phyloP scores from a whole-genome alignment of 805 yeast species.

The Priceomyces fermenticarens region DNA sequence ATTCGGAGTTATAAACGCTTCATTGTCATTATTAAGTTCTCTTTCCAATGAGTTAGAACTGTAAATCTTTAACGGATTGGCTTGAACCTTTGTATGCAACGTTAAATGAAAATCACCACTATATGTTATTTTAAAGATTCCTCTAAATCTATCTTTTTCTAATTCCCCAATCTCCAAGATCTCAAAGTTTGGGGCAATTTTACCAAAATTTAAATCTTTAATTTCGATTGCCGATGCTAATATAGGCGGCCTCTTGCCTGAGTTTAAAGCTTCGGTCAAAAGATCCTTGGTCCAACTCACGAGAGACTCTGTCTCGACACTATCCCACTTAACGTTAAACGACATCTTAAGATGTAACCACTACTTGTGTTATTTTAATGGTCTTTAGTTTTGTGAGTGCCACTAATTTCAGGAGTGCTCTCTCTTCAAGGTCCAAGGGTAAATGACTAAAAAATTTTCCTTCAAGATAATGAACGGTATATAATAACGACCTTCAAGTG shows the following conservation, averaged over 20 bases:
- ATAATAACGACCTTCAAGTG: too few species aligned
- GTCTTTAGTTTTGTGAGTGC: too few species aligned
- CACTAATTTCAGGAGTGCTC: too few species aligned
- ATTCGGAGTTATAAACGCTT: conserved; percentile 58
- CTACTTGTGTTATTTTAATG: too few species aligned
- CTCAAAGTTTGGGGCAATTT: conserved; percentile 70
- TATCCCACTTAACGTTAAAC: conserved; percentile 74
- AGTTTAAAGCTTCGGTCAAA: conserved; percentile 68
- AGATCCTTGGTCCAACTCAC: conserved; percentile 61
- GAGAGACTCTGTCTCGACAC: conserved; percentile 63
- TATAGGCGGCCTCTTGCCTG: conserved; percentile 68
- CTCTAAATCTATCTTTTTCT: conserved; percentile 71
- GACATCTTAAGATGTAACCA: conserved; percentile 47
- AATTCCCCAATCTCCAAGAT: conserved; percentile 81
- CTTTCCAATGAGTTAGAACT: conserved; percentile 39
- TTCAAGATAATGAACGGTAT: too few species aligned
- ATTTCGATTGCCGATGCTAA: conserved; percentile 68
- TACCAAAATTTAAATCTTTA: conserved; percentile 69
- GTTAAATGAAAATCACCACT: conserved; percentile 75
- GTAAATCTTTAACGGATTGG: conserved; percentile 76
- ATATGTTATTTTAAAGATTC: conserved; percentile 76
- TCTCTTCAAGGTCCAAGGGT: too few species aligned
- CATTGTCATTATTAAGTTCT: conserved; percentile 25
- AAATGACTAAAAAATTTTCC: too few species aligned
- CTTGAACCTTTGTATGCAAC: conserved; percentile 76